phyloP scores from a whole-genome alignment of 2,329 filamentous ascomycete genomes.

The Eutypella sp. region DNA sequence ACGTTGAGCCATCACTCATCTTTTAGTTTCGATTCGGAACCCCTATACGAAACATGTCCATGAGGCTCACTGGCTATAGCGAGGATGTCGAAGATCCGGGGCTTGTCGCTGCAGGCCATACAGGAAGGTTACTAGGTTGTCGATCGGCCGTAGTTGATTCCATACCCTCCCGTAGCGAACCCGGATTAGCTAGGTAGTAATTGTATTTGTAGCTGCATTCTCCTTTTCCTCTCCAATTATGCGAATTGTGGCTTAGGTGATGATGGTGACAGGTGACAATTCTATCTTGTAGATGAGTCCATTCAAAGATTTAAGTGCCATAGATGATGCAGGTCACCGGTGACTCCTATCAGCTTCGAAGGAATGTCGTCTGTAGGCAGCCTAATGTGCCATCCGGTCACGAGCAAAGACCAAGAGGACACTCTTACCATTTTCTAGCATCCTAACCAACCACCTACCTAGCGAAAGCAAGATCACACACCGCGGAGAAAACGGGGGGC shows the following conservation, averaged over 20 bases:
- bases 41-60: not conserved
- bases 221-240: not conserved
- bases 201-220: not conserved
- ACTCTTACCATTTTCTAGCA: too few relatives aligned
- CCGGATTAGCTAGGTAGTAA: not conserved
- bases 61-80: not conserved
- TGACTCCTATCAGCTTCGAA: too few relatives aligned
- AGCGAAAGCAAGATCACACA: too few relatives aligned
- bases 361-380: too few relatives aligned
- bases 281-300: too few relatives aligned
- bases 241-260: not conserved
- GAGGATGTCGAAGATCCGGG: not conserved
- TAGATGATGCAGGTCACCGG: too few relatives aligned
- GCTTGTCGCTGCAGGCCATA: not conserved
- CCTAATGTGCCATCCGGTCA: too few relatives aligned
- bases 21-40: slow-evolving; percentile 21
- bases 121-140: not conserved
- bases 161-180: not conserved
- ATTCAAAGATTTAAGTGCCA: too few relatives aligned
- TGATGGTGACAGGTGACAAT: not conserved
- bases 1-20: slow-evolving; percentile 24
- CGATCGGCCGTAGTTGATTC: not conserved
- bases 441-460: too few relatives aligned
- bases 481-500: too few relatives aligned
- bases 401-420: too few relatives aligned